Evolutionary conservation across 345 rosid genomes (phyloP), one percentile per base, ranked within the genome.

Genomic region (Sonneratia caseolaris): DNA sequence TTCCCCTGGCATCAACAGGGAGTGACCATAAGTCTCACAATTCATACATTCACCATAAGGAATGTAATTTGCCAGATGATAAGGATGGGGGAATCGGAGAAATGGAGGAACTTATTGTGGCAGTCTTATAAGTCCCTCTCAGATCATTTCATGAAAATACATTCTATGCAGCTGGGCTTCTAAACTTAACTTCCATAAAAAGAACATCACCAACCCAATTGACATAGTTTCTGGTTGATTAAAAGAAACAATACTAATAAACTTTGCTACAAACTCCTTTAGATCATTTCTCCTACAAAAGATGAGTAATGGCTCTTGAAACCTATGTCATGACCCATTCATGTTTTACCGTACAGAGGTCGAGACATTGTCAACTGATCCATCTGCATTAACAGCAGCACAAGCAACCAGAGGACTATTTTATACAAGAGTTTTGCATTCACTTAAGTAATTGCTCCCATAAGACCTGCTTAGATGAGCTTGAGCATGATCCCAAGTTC

Each of bases 1-100:
- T 88, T 61, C 96, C 98, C 81, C 96, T 91, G 79, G 66, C 72
- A 35, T 11, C 37, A 35, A 32, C 66, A 62, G 4, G 12, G 10
- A 10, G 38, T 10, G 15, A 53, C 6, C 59, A 53, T 18, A 57
- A 57, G n/a, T n/a, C 3, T 5, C 64, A 8, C 35, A 53, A 19
- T 18, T 18, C 9, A 19, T 22, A 57, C 3, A n/a, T n/a, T n/a
- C 32, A 57, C 32, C 64, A 22, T 6, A 1, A 57, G 5, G 35
- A n/a, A 57, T 22, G 35, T 6, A 22, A 57, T 21, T 1, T 19
- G 35, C 2, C 1, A 57, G 64, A n/a, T n/a, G 3, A n/a, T 22
- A 57, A 57, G 64, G 1, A 4, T 19, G 3, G 2, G 35, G 32
- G 35, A 21, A 55, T 57, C 64, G 7, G 21, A 57, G 64, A 8